Evolutionary conservation across 176 grass and related monocot genomes (phyloP), one percentile per base, ranked within the genome.

Genomic region (Avena eriantha): DNA sequence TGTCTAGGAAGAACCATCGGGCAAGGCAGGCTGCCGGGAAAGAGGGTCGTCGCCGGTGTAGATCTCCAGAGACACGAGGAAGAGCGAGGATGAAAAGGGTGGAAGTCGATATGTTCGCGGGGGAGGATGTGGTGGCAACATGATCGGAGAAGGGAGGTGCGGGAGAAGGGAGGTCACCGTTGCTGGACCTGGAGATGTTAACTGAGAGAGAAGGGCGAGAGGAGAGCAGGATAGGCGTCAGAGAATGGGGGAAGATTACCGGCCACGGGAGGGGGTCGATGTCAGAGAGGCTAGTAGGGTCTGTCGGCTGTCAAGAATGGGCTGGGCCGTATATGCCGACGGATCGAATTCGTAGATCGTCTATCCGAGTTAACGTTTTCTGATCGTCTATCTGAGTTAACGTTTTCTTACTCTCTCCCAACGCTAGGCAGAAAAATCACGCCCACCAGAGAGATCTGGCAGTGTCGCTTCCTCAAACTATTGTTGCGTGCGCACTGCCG

Each of bases 161-260:
- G 4, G 69, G 19, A 4, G 69, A 72, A 43, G 69, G 45, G 39
- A 46, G 69, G 69, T 11, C 36, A 21, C 39, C 69, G 69, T 72
- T 23, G 69, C 50, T 29, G 29, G 6, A 41, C 6, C 6, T 41
- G 39, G 49, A 77, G 73, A 76, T 29, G 29, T 33, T 54, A 24
- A 16, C 49, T 48, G 15, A 34, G 29, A 77, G 74, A 77, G 23
- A 76, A 33, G 48, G 18, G 45, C 43, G 12, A 75, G 47, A 55
- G 49, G 73, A 76, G 74, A 55, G 74, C 74, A 76, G 74, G 74
- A 77, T 77, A 26, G 73, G 49, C 49, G 16, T 11, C 49, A 10
- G 47, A 9, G 48, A 55, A 31, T 19, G 39, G 73, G 73, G 48
- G 12, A 22, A 7, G 70, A 24, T 50, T 17, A 75, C 46, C 45